Conservation (phyloP, 352 stramenopile species). For the Phytophthora pinifolia region DNA sequence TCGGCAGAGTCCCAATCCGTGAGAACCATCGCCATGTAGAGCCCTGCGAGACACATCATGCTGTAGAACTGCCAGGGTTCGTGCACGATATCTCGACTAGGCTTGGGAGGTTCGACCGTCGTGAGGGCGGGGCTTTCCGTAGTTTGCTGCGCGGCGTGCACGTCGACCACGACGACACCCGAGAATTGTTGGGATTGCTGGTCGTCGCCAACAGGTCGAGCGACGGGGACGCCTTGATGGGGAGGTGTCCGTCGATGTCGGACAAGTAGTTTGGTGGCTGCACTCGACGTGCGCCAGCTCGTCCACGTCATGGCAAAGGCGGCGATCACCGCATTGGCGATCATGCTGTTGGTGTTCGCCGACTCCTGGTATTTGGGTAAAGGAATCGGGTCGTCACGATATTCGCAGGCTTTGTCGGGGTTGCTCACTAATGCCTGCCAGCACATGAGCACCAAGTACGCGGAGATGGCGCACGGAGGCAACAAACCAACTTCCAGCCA, state of each 20-base stretch:
- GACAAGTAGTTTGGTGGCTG: slow-evolving; percentile 59
- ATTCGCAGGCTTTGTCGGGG: slow-evolving; percentile 46
- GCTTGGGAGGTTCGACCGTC: slow-evolving; percentile 45
- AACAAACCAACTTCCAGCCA: slow-evolving; percentile 79
- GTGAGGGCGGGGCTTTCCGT: slow-evolving; percentile 9
- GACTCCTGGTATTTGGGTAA: slow-evolving; percentile 3
- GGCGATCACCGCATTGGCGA: slow-evolving; percentile 56
- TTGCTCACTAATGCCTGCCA: slow-evolving; percentile 74
- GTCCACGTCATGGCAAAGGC: slow-evolving; percentile 70
- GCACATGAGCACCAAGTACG: slow-evolving; percentile 75
- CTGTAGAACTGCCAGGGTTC: slow-evolving; percentile 94
- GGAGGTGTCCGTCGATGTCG: slow-evolving; percentile 23
- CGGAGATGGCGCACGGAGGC: slow-evolving; percentile 68
- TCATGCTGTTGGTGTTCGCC: slow-evolving; percentile 37
- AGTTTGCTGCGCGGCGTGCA: slow-evolving; percentile 17
- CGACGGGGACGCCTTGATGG: neutral
- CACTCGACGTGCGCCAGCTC: slow-evolving; percentile 67
- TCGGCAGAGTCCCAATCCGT: slow-evolving; percentile 93
- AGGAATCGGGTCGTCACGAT: slow-evolving; percentile 11
- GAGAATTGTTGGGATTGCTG: slow-evolving; percentile 18
- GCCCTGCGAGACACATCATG: slow-evolving; percentile 89
- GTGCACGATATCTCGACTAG: slow-evolving; percentile 33
- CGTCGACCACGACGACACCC: slow-evolving; percentile 56
- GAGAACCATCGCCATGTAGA: slow-evolving; percentile 95
- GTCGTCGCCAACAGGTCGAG: neutral